phyloP scores from a whole-genome alignment of 352 stramenopile species.

The Phytophthora quininea region DNA sequence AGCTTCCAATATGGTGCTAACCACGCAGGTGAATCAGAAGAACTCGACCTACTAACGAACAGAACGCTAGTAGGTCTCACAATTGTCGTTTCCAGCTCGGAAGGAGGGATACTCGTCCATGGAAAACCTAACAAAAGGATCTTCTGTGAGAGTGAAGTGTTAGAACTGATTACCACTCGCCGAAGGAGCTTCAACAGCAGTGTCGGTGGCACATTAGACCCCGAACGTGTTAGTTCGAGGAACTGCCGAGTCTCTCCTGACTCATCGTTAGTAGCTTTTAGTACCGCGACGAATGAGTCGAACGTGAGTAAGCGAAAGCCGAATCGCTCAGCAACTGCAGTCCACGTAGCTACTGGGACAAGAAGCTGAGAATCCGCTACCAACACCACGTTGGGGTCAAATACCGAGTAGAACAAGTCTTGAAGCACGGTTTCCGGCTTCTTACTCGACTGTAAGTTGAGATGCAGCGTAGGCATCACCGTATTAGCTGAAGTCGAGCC shows the following conservation, averaged over 20 bases:
- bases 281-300: slow-evolving; percentile 22
- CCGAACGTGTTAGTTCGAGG: slow-evolving; percentile 33
- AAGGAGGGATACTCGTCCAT: slow-evolving; percentile 29
- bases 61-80: slow-evolving; percentile 26
- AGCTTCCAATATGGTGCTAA: slow-evolving; percentile 22
- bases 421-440: slow-evolving; percentile 11
- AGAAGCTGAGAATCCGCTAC: slow-evolving; percentile 29
- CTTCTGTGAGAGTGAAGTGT: slow-evolving; percentile 24
- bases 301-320: slow-evolving; percentile 35
- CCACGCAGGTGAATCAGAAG: slow-evolving; percentile 20
- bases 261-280: slow-evolving; percentile 29
- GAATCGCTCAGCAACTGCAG: slow-evolving; percentile 21
- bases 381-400: slow-evolving; percentile 43
- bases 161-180: slow-evolving; percentile 23
- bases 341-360: slow-evolving; percentile 7
- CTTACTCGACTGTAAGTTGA: slow-evolving; percentile 5
- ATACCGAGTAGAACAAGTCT: slow-evolving; percentile 33
- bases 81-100: slow-evolving; percentile 39
- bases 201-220: slow-evolving; percentile 25
- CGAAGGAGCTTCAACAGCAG: slow-evolving; percentile 38
- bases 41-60: slow-evolving; percentile 6
- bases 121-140: slow-evolving; percentile 57
- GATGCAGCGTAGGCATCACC: slow-evolving; percentile 15
- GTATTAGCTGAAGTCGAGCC: neutral
- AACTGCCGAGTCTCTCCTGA: slow-evolving; percentile 28